These are phyloP conservation scores for Cyberlindnera mississippiensis DNA, from an alignment of 805 yeast species.

Conservation along the genomic window DNA sequence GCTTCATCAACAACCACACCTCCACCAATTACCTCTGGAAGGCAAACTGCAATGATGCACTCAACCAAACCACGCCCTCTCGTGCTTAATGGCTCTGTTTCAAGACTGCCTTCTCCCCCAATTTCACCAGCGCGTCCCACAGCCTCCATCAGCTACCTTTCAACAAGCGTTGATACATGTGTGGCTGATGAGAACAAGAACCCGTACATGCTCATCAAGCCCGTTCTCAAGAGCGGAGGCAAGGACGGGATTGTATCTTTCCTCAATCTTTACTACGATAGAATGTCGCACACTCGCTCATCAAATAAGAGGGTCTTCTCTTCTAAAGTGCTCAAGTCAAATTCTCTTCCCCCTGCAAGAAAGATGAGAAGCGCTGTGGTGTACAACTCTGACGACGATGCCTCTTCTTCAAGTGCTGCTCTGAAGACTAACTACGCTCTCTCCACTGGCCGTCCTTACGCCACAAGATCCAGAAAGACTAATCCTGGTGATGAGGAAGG, in stretches of 20 bases:
- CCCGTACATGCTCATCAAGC: slow-evolving; percentile 1
- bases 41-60: neutral
- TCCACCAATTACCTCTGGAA: neutral
- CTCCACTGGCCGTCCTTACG: slow-evolving; percentile 8
- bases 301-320: slow-evolving; percentile 3
- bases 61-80: neutral
- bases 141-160: neutral
- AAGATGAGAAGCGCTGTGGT: neutral
- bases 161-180: neutral
- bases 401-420: neutral
- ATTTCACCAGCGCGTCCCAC: slow-evolving; percentile 15
- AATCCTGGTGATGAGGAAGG: neutral
- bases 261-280: slow-evolving; percentile 2
- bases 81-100: neutral
- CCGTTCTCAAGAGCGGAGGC: slow-evolving; percentile 2
- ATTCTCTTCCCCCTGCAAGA: neutral
- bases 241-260: slow-evolving; percentile 2
- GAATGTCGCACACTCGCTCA: neutral
- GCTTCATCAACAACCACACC: neutral
- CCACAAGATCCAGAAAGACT: slow-evolving; percentile 16
- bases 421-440: slow-evolving; percentile 1
- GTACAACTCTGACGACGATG: slow-evolving; percentile 11
- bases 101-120: slow-evolving; percentile 19
- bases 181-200: neutral
- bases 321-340: slow-evolving; percentile 2